Evolutionary conservation across 495 filamentous ascomycete genomes (phyloP).

Genomic region (Penicillium longicatenatum): DNA sequence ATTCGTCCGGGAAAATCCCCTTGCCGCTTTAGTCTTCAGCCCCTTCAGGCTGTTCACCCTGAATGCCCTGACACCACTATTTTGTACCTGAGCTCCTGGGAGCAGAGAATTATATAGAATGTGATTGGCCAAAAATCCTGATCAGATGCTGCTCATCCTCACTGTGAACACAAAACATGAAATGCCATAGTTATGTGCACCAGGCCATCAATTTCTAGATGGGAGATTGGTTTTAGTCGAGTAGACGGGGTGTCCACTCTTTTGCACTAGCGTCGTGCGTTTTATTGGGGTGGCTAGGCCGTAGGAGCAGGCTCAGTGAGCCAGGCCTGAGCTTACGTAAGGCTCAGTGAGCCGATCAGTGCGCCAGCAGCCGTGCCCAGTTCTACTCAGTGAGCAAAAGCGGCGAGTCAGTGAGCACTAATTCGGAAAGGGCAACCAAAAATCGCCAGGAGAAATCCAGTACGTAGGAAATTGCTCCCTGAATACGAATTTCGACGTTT

Average conservation of each 20-base stretch:
- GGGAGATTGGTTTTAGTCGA: constrained; percentile 1
- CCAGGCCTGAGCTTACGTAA: neutral
- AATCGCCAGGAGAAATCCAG: neutral
- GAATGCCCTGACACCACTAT: too few relatives aligned
- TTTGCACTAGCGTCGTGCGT: neutral
- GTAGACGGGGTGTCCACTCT: neutral
- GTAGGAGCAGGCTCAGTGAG: neutral
- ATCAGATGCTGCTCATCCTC: neutral
- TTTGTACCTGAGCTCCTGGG: too few relatives aligned
- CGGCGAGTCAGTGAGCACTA: neutral
- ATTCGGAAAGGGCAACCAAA: neutral
- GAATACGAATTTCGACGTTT: too few relatives aligned
- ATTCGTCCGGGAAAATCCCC: too few relatives aligned
- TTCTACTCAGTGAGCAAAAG: neutral
- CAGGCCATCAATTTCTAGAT: constrained; percentile 2
- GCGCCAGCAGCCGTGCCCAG: neutral
- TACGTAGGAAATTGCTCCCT: neutral
- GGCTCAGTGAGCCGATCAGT: neutral
- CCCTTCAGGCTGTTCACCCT: too few relatives aligned
- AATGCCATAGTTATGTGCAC: too few relatives aligned
- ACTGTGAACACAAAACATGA: too few relatives aligned
- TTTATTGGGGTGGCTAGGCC: neutral
- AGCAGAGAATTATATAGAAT: neutral
- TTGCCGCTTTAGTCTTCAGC: too few relatives aligned
- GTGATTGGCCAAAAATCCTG: neutral